These are phyloP conservation scores for Penicillium sclerotiorum DNA, from an alignment of 2,329 filamentous ascomycete species.

Conservation along the genomic window DNA sequence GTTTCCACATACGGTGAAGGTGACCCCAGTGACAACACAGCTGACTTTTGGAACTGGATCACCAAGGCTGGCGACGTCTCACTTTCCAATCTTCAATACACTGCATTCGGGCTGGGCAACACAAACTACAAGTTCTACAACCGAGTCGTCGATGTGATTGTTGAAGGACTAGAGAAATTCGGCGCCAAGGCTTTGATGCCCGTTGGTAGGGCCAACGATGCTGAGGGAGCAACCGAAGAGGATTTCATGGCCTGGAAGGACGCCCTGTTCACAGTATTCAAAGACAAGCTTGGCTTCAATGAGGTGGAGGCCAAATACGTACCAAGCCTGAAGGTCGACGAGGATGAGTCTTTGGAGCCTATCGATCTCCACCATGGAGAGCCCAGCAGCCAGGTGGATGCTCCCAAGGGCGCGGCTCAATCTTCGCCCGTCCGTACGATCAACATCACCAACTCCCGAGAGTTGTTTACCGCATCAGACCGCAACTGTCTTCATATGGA, in stretches of 20 bases:
- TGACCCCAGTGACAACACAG: constrained; percentile 92
- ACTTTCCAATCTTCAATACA: constrained; percentile 73
- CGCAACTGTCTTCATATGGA: constrained; percentile 91
- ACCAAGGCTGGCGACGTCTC: constrained; percentile 70
- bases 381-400: constrained; percentile 76
- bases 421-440: constrained; percentile 75
- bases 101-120: constrained; percentile 90
- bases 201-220: constrained; percentile 89
- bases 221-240: constrained; percentile 92
- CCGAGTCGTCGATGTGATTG: constrained; percentile 85
- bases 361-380: constrained; percentile 83
- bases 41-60: constrained; percentile 87
- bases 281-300: constrained; percentile 75
- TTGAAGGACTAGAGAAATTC: constrained; percentile 72
- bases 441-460: constrained; percentile 78
- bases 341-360: constrained; percentile 69
- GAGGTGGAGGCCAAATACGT: constrained; percentile 90
- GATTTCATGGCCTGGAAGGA: constrained; percentile 97
- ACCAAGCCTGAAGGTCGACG: constrained; percentile 76
- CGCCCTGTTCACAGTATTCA: constrained; percentile 81
- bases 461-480: constrained; percentile 78
- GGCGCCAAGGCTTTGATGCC: constrained; percentile 76
- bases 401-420: constrained; percentile 72
- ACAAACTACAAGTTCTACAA: constrained; percentile 99
- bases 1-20: constrained; percentile 94